Conservation (phyloP, 495 filamentous ascomycete species). For the Aspergillus asperescens region DNA sequence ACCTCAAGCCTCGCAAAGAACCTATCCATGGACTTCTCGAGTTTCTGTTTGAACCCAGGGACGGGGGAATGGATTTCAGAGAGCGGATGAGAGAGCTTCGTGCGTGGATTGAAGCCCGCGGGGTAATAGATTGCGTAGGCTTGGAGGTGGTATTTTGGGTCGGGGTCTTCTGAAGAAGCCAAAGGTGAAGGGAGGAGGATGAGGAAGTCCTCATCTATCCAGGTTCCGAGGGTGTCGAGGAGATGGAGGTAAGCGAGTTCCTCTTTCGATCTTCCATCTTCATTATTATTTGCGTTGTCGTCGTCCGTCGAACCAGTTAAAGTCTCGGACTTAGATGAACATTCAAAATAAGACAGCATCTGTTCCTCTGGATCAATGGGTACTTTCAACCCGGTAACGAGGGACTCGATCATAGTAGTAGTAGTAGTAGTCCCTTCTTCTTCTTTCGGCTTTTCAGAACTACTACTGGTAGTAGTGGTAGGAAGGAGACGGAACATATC, state of each 20-base stretch:
- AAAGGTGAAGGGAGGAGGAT: conserved; percentile 46
- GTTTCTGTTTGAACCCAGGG: conserved; percentile 62
- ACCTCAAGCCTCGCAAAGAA: conserved; percentile 55
- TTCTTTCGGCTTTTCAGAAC: neutral
- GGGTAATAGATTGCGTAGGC: conserved; percentile 71
- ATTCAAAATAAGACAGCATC: too few species aligned
- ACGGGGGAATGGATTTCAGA: conserved; percentile 66
- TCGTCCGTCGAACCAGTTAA: neutral
- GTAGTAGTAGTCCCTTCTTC: too few species aligned
- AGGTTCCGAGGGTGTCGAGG: conserved; percentile 50
- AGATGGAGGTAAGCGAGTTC: neutral
- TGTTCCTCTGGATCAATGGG: neutral
- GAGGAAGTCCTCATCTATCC: conserved; percentile 72
- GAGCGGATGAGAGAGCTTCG: conserved; percentile 59
- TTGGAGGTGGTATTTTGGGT: conserved; percentile 51
- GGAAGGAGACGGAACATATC: conserved; percentile 45
- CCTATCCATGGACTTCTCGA: conserved; percentile 71
- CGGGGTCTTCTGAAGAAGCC: neutral
- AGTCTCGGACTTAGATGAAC: too few species aligned
- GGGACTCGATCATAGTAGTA: conserved; percentile 4
- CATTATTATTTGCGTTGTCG: neutral
- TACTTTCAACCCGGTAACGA: conserved; percentile 1
- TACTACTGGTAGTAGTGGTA: neutral
- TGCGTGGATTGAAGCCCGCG: conserved; percentile 59
- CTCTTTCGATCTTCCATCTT: neutral